Evolutionary conservation across 2,329 filamentous ascomycete species (phyloP), one percentile per base, ranked within the genome.

Genomic region (Nannizzia gypsea): DNA sequence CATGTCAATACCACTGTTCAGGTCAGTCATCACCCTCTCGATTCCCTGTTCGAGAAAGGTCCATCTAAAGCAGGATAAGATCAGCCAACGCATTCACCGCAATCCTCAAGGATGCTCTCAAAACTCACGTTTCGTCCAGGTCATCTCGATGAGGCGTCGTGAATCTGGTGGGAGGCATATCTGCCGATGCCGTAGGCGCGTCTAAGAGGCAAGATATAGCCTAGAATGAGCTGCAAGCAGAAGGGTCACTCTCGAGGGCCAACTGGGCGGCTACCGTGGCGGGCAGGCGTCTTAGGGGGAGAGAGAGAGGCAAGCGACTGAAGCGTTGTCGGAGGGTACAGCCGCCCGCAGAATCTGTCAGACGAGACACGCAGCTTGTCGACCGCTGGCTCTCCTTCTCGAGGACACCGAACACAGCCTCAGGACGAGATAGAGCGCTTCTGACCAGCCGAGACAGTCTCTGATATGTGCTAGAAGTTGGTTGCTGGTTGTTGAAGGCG

Each of bases 1-100:
- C 85, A 97, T 90, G 70, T 96, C 91, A 76, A 99, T 88, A 63
- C 93, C 93, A 65, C 90, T 87, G 69, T 92, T 88, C 28, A 97
- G 81, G 70, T 95, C 88, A 67, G 84, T 83, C 92, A 99, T 97
- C 70, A 99, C 95, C 72, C 87, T 89, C 65, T 90, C 85, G 66
- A 99, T 90, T 64, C 92, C 91, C 63, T 81, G 81, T 73, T 96
- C 87, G 58, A 99, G 81, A 73, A 95, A 97, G 61, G 81, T 79
- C 93, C 93, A 99, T 77, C 89, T 95, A 67, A 57, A 56, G 22
- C 38, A 13, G 17, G 36, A 56, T 3, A n/a, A 2, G 22, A n/a
- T 48, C 15, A 58, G 56, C 24, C 22, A 6, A 36, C 24, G 22
- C 13, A 0, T 22, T 34, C 22, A 15, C 31, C 8, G 50, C n/a